Conservation (phyloP, 2,329 filamentous ascomycete genomes). For the Ophiognomonia clavigignenti-juglandacearum region DNA sequence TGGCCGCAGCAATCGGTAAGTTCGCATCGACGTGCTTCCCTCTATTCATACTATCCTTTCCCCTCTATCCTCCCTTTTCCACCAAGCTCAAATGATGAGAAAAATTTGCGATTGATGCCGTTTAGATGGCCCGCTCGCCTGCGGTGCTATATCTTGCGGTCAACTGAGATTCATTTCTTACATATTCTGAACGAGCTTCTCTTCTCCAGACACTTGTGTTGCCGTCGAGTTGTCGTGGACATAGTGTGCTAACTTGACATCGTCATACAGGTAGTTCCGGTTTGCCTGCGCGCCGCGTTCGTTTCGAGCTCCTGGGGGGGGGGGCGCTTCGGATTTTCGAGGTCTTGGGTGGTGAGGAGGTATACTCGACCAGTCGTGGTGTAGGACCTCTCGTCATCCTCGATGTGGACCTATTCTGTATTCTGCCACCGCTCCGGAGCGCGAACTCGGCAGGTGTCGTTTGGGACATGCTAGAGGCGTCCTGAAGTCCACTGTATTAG, state of each 20-base stretch:
- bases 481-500: too few relatives aligned
- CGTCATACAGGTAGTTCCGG: background rate
- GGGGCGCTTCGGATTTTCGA: background rate
- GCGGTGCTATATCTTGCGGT: conserved; percentile 74
- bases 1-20: background rate
- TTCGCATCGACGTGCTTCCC: background rate
- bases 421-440: too few relatives aligned
- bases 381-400: too few relatives aligned
- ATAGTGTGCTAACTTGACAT: background rate
- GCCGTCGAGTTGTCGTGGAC: background rate
- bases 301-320: background rate
- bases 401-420: too few relatives aligned
- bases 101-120: conserved; percentile 99
- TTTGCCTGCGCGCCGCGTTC: background rate
- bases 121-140: conserved; percentile 82
- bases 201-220: background rate
- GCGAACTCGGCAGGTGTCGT: too few relatives aligned
- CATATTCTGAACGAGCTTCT: conserved; percentile 95
- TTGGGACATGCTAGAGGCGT: too few relatives aligned
- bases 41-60: background rate
- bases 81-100: conserved; percentile 66
- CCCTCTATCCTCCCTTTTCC: background rate
- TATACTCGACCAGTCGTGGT: too few relatives aligned
- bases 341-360: background rate
- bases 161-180: conserved; percentile 95